A percentile compares a stretch with the other conserved stretches of the same genome.
Evolutionary conservation across 331 rosid species (phyloP).

Genomic region (Quercus phellos): DNA sequence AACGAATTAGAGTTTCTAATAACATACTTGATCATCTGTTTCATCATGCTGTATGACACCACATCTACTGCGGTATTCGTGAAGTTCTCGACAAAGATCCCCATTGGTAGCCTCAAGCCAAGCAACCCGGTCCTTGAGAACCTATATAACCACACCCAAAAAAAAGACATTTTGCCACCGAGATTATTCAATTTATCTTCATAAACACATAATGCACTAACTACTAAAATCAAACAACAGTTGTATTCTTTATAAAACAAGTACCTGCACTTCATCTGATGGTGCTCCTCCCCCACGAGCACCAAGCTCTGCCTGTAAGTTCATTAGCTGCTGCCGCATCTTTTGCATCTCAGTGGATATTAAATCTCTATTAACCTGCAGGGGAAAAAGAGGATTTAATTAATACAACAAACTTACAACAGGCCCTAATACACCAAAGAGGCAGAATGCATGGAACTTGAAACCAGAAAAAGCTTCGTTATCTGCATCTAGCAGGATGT

Average conservation of each 20-base stretch:
- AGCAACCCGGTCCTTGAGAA: conserved; percentile 62
- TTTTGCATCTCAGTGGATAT: conserved; percentile 76
- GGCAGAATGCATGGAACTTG: conserved; percentile 9
- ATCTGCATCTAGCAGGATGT: conserved; percentile 11
- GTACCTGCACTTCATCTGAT: conserved; percentile 61
- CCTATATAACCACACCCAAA: conserved; percentile 26
- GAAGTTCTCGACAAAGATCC: conserved; percentile 62
- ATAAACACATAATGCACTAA: neutral
- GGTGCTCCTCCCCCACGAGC: conserved; percentile 53
- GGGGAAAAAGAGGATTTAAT: conserved; percentile 9
- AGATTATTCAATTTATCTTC: conserved; percentile 4
- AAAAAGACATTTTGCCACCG: conserved; percentile 10
- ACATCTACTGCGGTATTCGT: conserved; percentile 60
- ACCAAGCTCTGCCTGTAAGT: conserved; percentile 71
- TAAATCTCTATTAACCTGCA: conserved; percentile 71
- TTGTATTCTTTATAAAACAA: neutral
- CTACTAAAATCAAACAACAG: neutral
- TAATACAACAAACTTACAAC: no score
- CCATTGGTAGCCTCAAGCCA: conserved; percentile 74
- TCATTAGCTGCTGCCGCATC: conserved; percentile 67
- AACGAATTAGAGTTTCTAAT: neutral
- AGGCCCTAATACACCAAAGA: no score
- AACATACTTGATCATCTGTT: conserved; percentile 50
- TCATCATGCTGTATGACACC: conserved; percentile 45
- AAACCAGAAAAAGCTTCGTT: conserved; percentile 1